Evolutionary conservation across 345 rosid genomes (phyloP).

Genomic region (Populus ilicifolia): DNA sequence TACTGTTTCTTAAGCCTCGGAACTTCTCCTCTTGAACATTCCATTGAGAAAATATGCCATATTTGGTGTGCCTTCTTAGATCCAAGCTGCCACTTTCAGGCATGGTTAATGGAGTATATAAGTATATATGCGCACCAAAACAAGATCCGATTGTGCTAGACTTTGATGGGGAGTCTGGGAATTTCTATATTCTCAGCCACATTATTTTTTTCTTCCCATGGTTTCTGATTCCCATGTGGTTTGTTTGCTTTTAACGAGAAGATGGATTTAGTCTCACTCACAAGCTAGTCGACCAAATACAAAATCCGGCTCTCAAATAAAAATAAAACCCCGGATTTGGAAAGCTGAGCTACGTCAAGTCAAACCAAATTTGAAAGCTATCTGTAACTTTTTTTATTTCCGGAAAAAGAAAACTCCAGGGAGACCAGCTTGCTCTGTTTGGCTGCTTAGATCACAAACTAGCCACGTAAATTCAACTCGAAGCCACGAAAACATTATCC

Average conservation of each 20-base stretch:
- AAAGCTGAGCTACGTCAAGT: background rate
- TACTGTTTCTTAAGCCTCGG: background rate
- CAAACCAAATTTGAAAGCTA: background rate
- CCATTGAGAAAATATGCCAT: background rate
- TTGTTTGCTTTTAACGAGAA: background rate
- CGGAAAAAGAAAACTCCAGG: background rate
- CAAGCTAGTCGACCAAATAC: background rate
- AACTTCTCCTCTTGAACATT: background rate
- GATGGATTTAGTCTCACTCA: background rate
- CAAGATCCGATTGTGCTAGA: no score
- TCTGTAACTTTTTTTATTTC: background rate
- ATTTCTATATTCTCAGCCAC: background rate
- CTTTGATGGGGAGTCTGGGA: no score
- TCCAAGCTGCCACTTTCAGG: background rate
- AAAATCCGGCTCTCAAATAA: no score
- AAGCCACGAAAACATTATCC: background rate
- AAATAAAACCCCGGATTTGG: background rate
- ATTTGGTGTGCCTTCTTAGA: background rate
- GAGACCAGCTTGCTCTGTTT: background rate
- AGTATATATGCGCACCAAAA: background rate
- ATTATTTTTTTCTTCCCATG: no score
- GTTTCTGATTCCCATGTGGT: background rate
- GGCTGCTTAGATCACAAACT: slow-evolving; percentile 13
- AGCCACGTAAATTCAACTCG: slow-evolving; percentile 19
- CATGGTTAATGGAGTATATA: background rate